A percentile compares a stretch with the other conserved stretches of the same genome.
Evolutionary conservation across 2,329 filamentous ascomycete genomes (phyloP).

Genomic region (Pseudogymnoascus sp.): DNA sequence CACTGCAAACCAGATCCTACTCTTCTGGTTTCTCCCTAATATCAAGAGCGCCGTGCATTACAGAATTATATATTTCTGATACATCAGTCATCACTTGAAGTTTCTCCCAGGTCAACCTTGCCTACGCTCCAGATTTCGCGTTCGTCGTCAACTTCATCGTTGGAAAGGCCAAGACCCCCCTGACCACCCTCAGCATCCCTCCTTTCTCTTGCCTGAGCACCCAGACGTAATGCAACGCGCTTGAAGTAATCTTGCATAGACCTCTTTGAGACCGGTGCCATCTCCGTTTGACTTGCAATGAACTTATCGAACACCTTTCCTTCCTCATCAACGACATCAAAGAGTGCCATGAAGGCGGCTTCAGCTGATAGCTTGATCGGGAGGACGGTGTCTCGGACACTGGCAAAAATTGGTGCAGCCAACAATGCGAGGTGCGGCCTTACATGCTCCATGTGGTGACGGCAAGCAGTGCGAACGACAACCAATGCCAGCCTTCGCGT

Average conservation of each 20-base stretch:
- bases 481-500: slow-evolving; percentile 81
- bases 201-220: slow-evolving; percentile 79
- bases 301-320: slow-evolving; percentile 84
- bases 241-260: slow-evolving; percentile 98
- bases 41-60: slow-evolving; percentile 1
- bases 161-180: slow-evolving; percentile 75
- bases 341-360: slow-evolving; percentile 85
- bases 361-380: slow-evolving; percentile 93
- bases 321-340: slow-evolving; percentile 84
- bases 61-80: slow-evolving; percentile 1
- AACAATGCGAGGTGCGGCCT: slow-evolving; percentile 74
- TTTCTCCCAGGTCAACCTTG: slow-evolving; percentile 71
- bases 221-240: slow-evolving; percentile 75
- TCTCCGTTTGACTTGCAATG: slow-evolving; percentile 58
- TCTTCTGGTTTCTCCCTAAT: neutral
- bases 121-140: slow-evolving; percentile 94
- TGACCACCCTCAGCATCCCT: slow-evolving; percentile 85
- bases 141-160: slow-evolving; percentile 91
- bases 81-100: slow-evolving; percentile 24
- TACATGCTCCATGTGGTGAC: slow-evolving; percentile 70
- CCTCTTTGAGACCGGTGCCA: slow-evolving; percentile 68
- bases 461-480: slow-evolving; percentile 75
- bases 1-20: neutral
- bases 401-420: slow-evolving; percentile 77
- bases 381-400: slow-evolving; percentile 84